Percentiles rank a stretch among this genome's conserved stretches.
Conservation (phyloP, 139 green algal genomes). For the Volvox africanus region DNA sequence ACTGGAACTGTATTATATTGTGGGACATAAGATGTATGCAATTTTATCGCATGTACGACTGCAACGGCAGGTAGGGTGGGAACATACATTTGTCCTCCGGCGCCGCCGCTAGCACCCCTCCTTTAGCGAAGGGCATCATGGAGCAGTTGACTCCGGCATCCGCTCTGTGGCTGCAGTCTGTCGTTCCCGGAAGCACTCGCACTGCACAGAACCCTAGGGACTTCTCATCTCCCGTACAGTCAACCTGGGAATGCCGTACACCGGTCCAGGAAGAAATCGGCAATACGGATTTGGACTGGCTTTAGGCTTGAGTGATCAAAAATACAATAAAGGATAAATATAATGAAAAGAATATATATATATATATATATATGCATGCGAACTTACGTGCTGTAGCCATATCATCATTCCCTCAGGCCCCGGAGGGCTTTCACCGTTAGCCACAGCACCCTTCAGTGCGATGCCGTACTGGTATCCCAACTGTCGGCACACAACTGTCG, state of each 20-base stretch:
- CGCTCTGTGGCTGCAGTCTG: conserved; percentile 11
- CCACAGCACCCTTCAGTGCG: neutral
- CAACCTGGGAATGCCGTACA: neutral
- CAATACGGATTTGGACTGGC: too few relatives aligned
- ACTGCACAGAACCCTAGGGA: neutral
- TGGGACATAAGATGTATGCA: too few relatives aligned
- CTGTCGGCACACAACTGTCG: conserved; percentile 25
- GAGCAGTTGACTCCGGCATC: neutral
- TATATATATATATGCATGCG: neutral
- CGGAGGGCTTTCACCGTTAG: neutral
- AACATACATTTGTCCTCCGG: neutral
- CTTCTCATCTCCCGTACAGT: neutral
- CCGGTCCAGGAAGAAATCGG: too few relatives aligned
- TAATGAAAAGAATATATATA: too few relatives aligned
- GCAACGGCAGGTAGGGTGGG: neutral
- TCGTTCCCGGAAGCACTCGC: neutral
- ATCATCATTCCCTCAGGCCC: neutral
- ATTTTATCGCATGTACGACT: too few relatives aligned
- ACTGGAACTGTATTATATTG: too few relatives aligned
- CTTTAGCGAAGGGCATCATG: neutral
- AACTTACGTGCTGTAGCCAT: neutral
- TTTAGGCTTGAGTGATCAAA: too few relatives aligned
- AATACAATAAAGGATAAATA: too few relatives aligned
- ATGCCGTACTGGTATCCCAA: neutral
- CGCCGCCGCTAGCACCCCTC: neutral